Conservation (phyloP, 208 protist genomes). For the Trypanosoma vivax region DNA sequence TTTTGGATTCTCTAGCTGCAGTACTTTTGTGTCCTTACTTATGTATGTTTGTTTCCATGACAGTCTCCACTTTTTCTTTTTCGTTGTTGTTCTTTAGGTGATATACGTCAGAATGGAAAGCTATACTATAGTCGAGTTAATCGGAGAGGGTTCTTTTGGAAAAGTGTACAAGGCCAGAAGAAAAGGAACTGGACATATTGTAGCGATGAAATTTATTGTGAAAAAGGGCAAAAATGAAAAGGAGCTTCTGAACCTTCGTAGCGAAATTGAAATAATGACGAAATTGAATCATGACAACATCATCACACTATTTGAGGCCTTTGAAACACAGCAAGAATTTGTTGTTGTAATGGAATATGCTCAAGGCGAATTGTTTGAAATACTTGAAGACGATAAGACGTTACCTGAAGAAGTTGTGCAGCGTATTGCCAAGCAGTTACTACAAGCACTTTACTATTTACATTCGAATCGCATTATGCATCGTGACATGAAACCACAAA, state of each 20-base stretch:
- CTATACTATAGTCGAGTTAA: constrained; percentile 92
- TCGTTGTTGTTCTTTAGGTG: neutral
- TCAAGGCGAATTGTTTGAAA: constrained; percentile 93
- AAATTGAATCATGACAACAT: constrained; percentile 96
- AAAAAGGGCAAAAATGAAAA: constrained; percentile 94
- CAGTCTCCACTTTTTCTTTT: constrained; percentile 5
- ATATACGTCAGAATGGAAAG: constrained; percentile 70
- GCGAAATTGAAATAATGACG: constrained; percentile 95
- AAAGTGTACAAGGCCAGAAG: constrained; percentile 96
- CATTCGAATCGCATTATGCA: constrained; percentile 97
- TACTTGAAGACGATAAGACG: constrained; percentile 93
- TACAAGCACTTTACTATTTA: constrained; percentile 95
- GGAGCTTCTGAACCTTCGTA: constrained; percentile 87
- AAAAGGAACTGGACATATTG: constrained; percentile 90
- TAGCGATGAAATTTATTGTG: constrained; percentile 98
- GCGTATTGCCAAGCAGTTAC: constrained; percentile 94
- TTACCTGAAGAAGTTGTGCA: constrained; percentile 89
- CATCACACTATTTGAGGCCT: constrained; percentile 94
- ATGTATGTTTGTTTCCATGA: too few species aligned
- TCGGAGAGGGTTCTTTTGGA: constrained; percentile 97
- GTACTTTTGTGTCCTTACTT: too few species aligned
- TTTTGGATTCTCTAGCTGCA: too few species aligned
- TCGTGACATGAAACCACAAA: constrained; percentile 93
- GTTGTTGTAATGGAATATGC: constrained; percentile 91
- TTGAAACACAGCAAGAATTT: constrained; percentile 95